Conservation (phyloP, 106 monocot genomes). For the Chionographis japonica region DNA sequence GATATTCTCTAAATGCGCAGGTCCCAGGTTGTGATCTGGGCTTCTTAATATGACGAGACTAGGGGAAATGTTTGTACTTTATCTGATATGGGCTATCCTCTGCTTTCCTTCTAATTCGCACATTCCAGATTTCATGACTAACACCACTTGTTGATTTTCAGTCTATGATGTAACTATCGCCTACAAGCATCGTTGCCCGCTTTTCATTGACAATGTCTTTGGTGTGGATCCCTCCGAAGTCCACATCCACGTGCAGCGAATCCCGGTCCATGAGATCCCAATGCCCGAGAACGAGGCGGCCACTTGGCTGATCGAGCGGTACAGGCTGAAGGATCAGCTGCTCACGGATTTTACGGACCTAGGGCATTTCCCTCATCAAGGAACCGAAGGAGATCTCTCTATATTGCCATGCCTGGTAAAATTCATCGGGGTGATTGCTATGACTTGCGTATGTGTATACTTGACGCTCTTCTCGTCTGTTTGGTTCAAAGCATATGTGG, state of each 20-base stretch:
- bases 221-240: slow-evolving; percentile 87
- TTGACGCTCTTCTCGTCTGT: slow-evolving; percentile 65
- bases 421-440: slow-evolving; percentile 18
- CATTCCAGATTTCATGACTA: background rate
- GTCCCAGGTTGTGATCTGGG: too few species aligned
- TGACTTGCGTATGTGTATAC: slow-evolving; percentile 43
- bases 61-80: too few species aligned
- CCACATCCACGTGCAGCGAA: slow-evolving; percentile 64
- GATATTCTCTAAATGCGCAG: too few species aligned
- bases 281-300: slow-evolving; percentile 41
- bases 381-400: slow-evolving; percentile 61
- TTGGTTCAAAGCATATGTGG: slow-evolving; percentile 73
- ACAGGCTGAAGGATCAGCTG: slow-evolving; percentile 69
- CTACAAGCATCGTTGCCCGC: slow-evolving; percentile 71
- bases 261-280: slow-evolving; percentile 52
- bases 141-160: slow-evolving; percentile 18
- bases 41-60: too few species aligned
- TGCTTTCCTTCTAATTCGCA: too few species aligned
- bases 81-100: too few species aligned
- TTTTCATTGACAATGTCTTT: slow-evolving; percentile 71
- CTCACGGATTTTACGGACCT: slow-evolving; percentile 47
- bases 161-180: slow-evolving; percentile 92
- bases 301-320: slow-evolving; percentile 80
- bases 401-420: slow-evolving; percentile 40
- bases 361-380: slow-evolving; percentile 71